Evolutionary conservation across 2,329 filamentous ascomycete genomes (phyloP), one percentile per base, ranked within the genome.

Genomic region (Teratosphaeria pseudoeucalypti): DNA sequence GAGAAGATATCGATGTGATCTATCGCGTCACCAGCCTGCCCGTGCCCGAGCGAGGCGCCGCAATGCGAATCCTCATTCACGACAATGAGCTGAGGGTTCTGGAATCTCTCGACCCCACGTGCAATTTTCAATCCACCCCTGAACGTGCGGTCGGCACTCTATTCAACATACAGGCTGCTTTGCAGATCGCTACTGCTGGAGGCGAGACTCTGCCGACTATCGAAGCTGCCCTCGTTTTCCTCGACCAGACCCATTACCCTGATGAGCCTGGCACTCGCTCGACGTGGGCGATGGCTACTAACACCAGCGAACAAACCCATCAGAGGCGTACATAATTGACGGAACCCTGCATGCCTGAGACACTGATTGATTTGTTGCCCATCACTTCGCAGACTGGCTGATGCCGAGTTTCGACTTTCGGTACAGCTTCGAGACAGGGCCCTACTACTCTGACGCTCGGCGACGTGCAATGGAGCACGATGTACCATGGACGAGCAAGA

Each of bases 401-500:
- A 79, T 81, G 71, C 79, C 79, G 0, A 78, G 80, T 60, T 80
- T 80, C 62, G 77, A 76, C 34, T 79, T 77, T 68, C 80, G 76
- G 76, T 78, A 76, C 76, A 76, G 60, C 47, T 47, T 29, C 16
- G 54, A 34, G 52, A 6, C 32, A 57, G 2, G 65, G 59, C 43
- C 43, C 12, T 61, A 57, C 9, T 68, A 63, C 58, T 59, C 56
- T 11, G 59, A 64, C 27, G 57, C 61, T 56, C 63, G 63, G 34
- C 34, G 54, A 14, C 62, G 60, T 34, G 64, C 60, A n/a, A 57
- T 62, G 23, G 57, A 60, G 54, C 62, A 67, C 23, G 67, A 70
- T 37, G 56, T 59, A 2, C 59, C 12, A 56, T 70, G n/a, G 43
- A 57, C 16, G 57, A 65, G 37, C 70, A 71, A 6, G 59, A 68